phyloP scores from a whole-genome alignment of 257 asterid genomes.

The Solanum corneliomulleri region DNA sequence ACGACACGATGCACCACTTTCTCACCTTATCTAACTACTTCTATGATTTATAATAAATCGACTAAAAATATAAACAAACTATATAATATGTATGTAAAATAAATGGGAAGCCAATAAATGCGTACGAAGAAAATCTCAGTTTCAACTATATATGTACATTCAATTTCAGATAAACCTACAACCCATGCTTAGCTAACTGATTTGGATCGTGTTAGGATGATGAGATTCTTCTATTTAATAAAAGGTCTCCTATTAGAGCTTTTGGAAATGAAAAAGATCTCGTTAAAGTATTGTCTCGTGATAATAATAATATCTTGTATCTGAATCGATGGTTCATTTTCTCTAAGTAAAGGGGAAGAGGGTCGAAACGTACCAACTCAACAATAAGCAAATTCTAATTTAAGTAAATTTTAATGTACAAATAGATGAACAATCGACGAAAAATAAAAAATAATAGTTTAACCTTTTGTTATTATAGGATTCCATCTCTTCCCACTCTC shows the following conservation, averaged over 20 bases:
- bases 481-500: not conserved
- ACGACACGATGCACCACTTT: slow-evolving; percentile 17
- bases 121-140: not conserved
- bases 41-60: not conserved
- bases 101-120: not conserved
- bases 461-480: not conserved
- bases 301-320: no score
- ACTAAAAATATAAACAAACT: not conserved
- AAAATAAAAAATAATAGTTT: not conserved
- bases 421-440: fast-evolving
- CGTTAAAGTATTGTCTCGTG: not conserved
- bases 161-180: not conserved
- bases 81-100: not conserved
- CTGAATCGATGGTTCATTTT: no score
- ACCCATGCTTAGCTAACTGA: not conserved
- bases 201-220: no score
- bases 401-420: not conserved
- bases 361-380: no score
- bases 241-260: no score
- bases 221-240: no score
- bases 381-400: not conserved
- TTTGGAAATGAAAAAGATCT: no score
- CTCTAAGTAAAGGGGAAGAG: not conserved
- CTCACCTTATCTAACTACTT: slow-evolving; percentile 10
- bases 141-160: not conserved